Percentiles rank a stretch among this genome's conserved stretches.
Evolutionary conservation across 2,329 filamentous ascomycete genomes (phyloP).

Genomic region (Microdochium bolleyi): DNA sequence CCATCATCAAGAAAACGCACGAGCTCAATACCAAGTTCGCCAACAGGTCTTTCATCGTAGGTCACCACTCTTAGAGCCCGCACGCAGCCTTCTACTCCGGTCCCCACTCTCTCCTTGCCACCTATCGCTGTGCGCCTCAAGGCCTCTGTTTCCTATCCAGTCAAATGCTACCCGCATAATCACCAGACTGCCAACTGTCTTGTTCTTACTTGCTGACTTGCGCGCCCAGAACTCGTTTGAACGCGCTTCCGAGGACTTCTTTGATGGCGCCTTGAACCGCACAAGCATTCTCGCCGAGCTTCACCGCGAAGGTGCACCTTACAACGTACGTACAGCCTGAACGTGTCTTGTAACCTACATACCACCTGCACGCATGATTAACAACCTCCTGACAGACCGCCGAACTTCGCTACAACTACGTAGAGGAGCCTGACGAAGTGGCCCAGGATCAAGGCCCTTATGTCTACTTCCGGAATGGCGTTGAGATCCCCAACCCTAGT

Average conservation of each 20-base stretch:
- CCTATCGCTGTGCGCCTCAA: background rate
- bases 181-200: background rate
- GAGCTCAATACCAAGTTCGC: slow-evolving; percentile 25
- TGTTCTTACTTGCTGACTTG: background rate
- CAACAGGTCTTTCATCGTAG: slow-evolving; percentile 16
- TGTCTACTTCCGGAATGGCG: slow-evolving; percentile 14
- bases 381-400: slow-evolving; percentile 11
- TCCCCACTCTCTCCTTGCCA: slow-evolving; percentile 6
- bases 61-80: slow-evolving; percentile 3
- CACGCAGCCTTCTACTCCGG: background rate
- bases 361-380: slow-evolving; percentile 3
- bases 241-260: slow-evolving; percentile 17
- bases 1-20: slow-evolving; percentile 20
- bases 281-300: slow-evolving; percentile 15
- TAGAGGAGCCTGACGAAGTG: slow-evolving; percentile 11
- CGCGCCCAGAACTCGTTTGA: slow-evolving; percentile 15
- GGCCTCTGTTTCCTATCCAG: background rate
- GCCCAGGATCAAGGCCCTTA: slow-evolving; percentile 14
- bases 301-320: slow-evolving; percentile 12
- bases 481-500: slow-evolving; percentile 23
- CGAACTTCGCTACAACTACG: slow-evolving; percentile 16
- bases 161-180: background rate
- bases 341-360: background rate
- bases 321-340: slow-evolving; percentile 15
- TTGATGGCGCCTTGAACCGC: slow-evolving; percentile 17